Percentiles rank a stretch among this genome's conserved stretches.
These are phyloP conservation scores for Penicillium lagena DNA, from an alignment of 495 filamentous ascomycete genomes.

Conservation along the genomic window DNA sequence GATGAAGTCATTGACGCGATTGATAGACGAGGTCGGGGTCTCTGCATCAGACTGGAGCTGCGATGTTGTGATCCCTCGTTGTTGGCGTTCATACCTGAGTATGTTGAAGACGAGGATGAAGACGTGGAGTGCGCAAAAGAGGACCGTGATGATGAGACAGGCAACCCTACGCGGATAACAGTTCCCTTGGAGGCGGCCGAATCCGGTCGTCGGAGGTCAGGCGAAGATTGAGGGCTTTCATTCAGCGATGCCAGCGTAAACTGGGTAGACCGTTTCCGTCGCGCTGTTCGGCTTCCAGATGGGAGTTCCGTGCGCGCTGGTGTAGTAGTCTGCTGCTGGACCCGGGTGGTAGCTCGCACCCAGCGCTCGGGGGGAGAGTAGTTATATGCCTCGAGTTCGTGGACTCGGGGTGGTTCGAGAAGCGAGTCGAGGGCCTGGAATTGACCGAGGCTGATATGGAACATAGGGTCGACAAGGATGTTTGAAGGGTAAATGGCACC, in stretches of 20 bases:
- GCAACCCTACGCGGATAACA: slow-evolving; percentile 30
- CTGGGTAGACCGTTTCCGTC: slow-evolving; percentile 18
- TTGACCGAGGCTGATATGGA: slow-evolving; percentile 69
- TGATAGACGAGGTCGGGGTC: slow-evolving; percentile 21
- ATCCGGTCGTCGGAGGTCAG: slow-evolving; percentile 19
- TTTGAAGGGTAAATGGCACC: slow-evolving; percentile 80
- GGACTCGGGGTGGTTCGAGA: slow-evolving; percentile 41
- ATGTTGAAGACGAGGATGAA: slow-evolving; percentile 25
- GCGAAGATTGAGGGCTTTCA: slow-evolving; percentile 16
- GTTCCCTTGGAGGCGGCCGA: slow-evolving; percentile 35
- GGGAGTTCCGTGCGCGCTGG: slow-evolving; percentile 24
- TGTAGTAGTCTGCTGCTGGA: not conserved
- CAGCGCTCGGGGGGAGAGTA: slow-evolving; percentile 83
- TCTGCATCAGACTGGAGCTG: slow-evolving; percentile 15
- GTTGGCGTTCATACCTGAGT: not conserved
- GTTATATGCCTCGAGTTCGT: slow-evolving; percentile 79
- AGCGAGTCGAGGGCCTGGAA: slow-evolving; percentile 57
- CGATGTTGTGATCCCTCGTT: slow-evolving; percentile 1
- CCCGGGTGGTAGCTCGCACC: slow-evolving; percentile 28
- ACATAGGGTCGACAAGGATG: slow-evolving; percentile 65
- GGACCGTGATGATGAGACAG: slow-evolving; percentile 29
- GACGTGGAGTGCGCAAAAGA: slow-evolving; percentile 27
- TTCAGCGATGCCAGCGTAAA: slow-evolving; percentile 17
- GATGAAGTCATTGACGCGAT: slow-evolving; percentile 32
- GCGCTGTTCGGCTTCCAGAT: slow-evolving; percentile 43